Evolutionary conservation across 495 filamentous ascomycete genomes (phyloP).

Genomic region (Aspergillus taichungensis): DNA sequence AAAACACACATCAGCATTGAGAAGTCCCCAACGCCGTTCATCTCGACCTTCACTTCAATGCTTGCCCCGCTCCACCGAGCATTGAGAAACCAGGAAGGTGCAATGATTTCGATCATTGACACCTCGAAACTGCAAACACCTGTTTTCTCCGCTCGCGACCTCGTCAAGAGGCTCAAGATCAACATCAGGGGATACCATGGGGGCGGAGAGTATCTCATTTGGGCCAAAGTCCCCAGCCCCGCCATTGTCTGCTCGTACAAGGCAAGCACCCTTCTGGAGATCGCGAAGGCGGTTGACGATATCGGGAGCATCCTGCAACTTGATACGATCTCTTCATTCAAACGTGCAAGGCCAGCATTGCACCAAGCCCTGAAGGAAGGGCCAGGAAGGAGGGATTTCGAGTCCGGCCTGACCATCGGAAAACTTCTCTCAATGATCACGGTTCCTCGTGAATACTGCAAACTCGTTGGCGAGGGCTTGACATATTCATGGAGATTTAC

Average conservation of each 20-base stretch:
- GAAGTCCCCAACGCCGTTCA: slow-evolving; percentile 19
- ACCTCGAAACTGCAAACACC: slow-evolving; percentile 11
- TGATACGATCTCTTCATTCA: neutral
- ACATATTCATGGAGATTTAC: slow-evolving; percentile 14
- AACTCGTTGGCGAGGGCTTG: slow-evolving; percentile 4
- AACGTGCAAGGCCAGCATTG: slow-evolving; percentile 1
- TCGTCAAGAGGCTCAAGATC: slow-evolving; percentile 14
- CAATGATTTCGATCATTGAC: slow-evolving; percentile 25
- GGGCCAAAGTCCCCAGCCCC: slow-evolving; percentile 13
- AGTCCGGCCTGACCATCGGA: slow-evolving; percentile 8
- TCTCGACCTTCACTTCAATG: slow-evolving; percentile 19
- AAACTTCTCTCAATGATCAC: slow-evolving; percentile 7
- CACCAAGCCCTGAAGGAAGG: neutral
- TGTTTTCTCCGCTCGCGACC: slow-evolving; percentile 16
- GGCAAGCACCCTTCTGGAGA: slow-evolving; percentile 11
- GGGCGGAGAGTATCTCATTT: slow-evolving; percentile 26
- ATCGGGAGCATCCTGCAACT: slow-evolving; percentile 23
- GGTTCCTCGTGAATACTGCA: slow-evolving; percentile 5
- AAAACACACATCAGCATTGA: slow-evolving; percentile 17
- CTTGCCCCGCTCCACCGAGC: slow-evolving; percentile 28
- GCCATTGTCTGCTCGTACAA: slow-evolving; percentile 24
- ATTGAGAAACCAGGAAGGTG: slow-evolving; percentile 14
- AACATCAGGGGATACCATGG: slow-evolving; percentile 17
- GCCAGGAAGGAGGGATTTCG: slow-evolving; percentile 3
- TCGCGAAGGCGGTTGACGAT: slow-evolving; percentile 7